These are phyloP conservation scores for Hypoxylon sp. DNA, from an alignment of 2,329 filamentous ascomycete genomes.

Conservation along the genomic window DNA sequence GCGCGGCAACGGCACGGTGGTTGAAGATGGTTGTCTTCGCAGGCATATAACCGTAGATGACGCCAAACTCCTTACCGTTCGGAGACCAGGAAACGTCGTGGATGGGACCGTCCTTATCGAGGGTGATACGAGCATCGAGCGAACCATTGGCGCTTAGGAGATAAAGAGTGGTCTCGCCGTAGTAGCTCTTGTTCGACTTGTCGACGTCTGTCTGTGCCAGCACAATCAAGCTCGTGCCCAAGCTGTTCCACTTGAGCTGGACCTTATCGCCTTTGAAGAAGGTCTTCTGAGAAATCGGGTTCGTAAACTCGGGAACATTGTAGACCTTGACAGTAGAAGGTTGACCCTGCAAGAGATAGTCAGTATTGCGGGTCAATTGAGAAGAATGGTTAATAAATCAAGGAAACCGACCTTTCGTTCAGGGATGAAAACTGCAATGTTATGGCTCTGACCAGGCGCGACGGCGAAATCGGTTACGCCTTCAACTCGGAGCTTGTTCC, in stretches of 20 bases:
- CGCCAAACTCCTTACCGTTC: slow-evolving; percentile 96
- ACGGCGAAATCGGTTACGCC: slow-evolving; percentile 90
- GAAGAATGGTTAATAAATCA: neutral
- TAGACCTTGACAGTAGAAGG: slow-evolving; percentile 95
- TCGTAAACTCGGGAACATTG: slow-evolving; percentile 87
- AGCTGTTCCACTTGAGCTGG: slow-evolving; percentile 96
- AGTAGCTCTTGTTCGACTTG: slow-evolving; percentile 99
- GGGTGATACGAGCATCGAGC: slow-evolving; percentile 89
- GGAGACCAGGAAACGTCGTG: slow-evolving; percentile 99
- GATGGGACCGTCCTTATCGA: slow-evolving; percentile 98
- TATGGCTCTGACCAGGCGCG: slow-evolving; percentile 88
- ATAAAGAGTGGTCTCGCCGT: slow-evolving; percentile 97
- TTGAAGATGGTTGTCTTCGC: slow-evolving; percentile 99
- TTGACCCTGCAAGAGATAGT: slow-evolving; percentile 74
- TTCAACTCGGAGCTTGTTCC: slow-evolving; percentile 95
- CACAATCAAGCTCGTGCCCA: slow-evolving; percentile 91
- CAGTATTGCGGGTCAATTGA: slow-evolving; percentile 7
- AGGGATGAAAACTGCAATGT: slow-evolving; percentile 93
- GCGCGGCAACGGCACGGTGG: slow-evolving; percentile 81
- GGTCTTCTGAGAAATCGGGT: slow-evolving; percentile 92
- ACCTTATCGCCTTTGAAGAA: slow-evolving; percentile 99
- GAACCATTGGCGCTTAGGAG: slow-evolving; percentile 90
- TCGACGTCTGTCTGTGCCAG: slow-evolving; percentile 98
- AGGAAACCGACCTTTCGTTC: slow-evolving; percentile 82
- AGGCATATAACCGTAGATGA: slow-evolving; percentile 99